Evolutionary conservation across 768 basidiomycete genomes (phyloP).

Genomic region (Collybiopsis luxurians): DNA sequence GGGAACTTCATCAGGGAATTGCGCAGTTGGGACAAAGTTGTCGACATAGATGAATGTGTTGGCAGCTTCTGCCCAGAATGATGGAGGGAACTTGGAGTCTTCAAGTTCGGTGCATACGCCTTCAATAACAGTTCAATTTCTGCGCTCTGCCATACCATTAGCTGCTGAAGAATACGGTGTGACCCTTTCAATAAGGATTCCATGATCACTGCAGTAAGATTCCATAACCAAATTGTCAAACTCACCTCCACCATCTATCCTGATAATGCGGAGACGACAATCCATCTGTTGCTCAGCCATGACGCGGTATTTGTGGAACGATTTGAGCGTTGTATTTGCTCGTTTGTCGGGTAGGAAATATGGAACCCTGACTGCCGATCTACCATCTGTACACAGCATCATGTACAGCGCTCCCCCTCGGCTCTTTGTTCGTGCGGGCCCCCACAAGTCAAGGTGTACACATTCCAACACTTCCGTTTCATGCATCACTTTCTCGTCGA

Average conservation of each 20-base stretch:
- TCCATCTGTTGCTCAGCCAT: conserved; percentile 16
- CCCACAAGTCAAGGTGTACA: conserved; percentile 24
- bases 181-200: conserved; percentile 19
- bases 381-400: conserved; percentile 21
- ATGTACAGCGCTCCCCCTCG: conserved; percentile 18
- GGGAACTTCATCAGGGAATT: not conserved
- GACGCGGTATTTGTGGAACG: conserved; percentile 12
- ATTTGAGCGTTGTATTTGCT: conserved; percentile 13
- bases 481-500: conserved; percentile 14
- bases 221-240: conserved; percentile 21
- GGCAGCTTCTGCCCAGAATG: not conserved
- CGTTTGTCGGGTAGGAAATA: conserved; percentile 23
- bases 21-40: not conserved
- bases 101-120: conserved; percentile 5
- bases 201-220: conserved; percentile 11
- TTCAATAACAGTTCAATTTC: conserved; percentile 20
- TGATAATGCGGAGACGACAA: conserved; percentile 11
- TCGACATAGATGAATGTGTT: not conserved
- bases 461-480: conserved; percentile 15
- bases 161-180: conserved; percentile 21
- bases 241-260: conserved; percentile 25
- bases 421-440: conserved; percentile 15
- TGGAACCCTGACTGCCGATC: conserved; percentile 9
- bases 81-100: not conserved
- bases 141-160: conserved; percentile 22